Base-by-base conservation (phyloP, 306 rosid species). In the Quercus berberidifolia region DNA sequence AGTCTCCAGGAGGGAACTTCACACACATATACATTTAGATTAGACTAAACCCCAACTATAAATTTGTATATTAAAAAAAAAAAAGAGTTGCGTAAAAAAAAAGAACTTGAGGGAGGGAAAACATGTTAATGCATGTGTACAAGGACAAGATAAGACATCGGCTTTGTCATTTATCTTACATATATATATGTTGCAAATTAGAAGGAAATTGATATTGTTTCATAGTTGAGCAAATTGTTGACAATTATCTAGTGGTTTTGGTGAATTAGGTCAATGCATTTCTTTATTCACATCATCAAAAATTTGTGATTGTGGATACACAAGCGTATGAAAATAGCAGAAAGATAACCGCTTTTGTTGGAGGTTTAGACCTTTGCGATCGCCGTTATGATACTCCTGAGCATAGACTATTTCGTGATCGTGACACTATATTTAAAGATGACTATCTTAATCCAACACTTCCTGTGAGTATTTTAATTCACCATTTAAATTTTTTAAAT, bases 351-450 rank as follows among this genome's bases (percentile, higher is more conserved):
- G 86, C 99, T 54, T 95, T 95, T 84, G 77, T 95, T 64, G 99
- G 99, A 81, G 99, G 99, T 75, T 89, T 95, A 30, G 98, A 92
- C 83, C 98, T 95, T 76, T 95, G 99, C 81, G 98, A 95, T 85
- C 97, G 99, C 41, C 97, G 99, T 55, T 95, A 95, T 74, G 99
- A 95, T 74, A 92, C 99, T 46, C 99, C 99, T 4, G 91, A 92
- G 87, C 99, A 95, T 75, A 75, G 98, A 73, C 64, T 92, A 62
- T 86, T 85, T 46, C 82, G 73, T 63, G 97, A 89, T 83, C 89
- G 89, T 52, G 92, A 84, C 81, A 88, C 97, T 35, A 85, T 92
- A 68, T 95, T 83, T 84, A 28, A 90, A 75, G 84, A 75, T 76
- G 99, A 95, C 88, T 91, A 58, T 83, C 98, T 91, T 55, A 95